A percentile compares a stretch with the other conserved stretches of the same genome.
Conservation (phyloP, 805 yeast species). For the Isabelozyma rhagii region DNA sequence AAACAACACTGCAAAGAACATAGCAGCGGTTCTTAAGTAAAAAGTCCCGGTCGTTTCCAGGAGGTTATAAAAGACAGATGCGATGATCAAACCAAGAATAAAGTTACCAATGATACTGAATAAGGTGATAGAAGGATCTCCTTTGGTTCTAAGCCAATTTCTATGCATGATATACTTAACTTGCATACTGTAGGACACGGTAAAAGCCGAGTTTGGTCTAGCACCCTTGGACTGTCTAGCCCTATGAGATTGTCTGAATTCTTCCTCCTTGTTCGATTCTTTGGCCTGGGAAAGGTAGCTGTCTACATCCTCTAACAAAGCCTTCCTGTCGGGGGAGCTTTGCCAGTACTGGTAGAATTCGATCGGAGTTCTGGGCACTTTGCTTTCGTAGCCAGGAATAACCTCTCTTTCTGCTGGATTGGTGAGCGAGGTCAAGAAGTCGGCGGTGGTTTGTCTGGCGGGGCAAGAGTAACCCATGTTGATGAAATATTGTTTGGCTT, state of each 20-base stretch:
- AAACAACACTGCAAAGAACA: slow-evolving; percentile 66
- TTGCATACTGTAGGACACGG: slow-evolving; percentile 46
- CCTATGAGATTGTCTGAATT: slow-evolving; percentile 15
- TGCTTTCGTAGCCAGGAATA: slow-evolving; percentile 32
- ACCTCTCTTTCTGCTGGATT: slow-evolving; percentile 26
- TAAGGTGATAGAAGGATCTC: slow-evolving; percentile 47
- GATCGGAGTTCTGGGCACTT: slow-evolving; percentile 24
- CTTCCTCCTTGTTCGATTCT: slow-evolving; percentile 6
- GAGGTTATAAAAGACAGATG: slow-evolving; percentile 58
- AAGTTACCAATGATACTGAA: slow-evolving; percentile 43
- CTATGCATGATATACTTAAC: slow-evolving; percentile 44
- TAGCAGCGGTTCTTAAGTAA: slow-evolving; percentile 56
- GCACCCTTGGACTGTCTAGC: slow-evolving; percentile 16
- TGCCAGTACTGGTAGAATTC: slow-evolving; percentile 30
- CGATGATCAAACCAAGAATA: slow-evolving; percentile 51
- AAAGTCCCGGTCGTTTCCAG: slow-evolving; percentile 42
- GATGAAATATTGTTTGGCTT: slow-evolving; percentile 41
- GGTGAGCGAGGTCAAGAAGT: slow-evolving; percentile 28
- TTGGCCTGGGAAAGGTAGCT: slow-evolving; percentile 11
- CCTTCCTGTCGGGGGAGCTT: slow-evolving; percentile 17
- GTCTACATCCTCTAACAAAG: slow-evolving; percentile 14
- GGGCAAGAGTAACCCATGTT: slow-evolving; percentile 39
- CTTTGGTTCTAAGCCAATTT: slow-evolving; percentile 47
- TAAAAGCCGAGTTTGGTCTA: slow-evolving; percentile 3
- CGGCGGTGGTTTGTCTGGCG: slow-evolving; percentile 40